These are phyloP conservation scores for Cladosporium sp. DNA, from an alignment of 2,329 filamentous ascomycete species.

Conservation along the genomic window DNA sequence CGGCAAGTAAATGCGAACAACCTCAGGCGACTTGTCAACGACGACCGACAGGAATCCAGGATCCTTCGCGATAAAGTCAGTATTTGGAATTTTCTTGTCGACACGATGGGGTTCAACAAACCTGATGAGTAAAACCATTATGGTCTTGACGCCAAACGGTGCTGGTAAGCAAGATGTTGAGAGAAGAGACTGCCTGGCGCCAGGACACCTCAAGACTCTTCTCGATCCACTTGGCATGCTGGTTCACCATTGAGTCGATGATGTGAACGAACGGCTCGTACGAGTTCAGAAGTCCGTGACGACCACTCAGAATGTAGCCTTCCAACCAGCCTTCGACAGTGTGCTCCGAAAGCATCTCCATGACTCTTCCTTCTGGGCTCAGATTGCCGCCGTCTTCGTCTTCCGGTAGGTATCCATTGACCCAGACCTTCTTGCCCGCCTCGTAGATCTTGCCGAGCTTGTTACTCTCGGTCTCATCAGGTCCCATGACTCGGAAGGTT, in stretches of 20 bases:
- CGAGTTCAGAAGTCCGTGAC: constrained; percentile 75
- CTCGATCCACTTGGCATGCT: constrained; percentile 84
- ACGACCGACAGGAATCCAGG: constrained; percentile 78
- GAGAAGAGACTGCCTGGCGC: constrained; percentile 70
- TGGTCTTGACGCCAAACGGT: constrained; percentile 71
- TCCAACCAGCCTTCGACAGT: constrained; percentile 79
- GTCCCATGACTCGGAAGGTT: constrained; percentile 75
- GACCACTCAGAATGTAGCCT: constrained; percentile 72
- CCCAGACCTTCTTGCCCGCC: constrained; percentile 76
- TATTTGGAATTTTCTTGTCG: background rate
- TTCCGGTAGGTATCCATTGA: constrained; percentile 76
- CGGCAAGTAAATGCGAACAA: constrained; percentile 78
- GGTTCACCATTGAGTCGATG: constrained; percentile 83
- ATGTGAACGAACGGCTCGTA: constrained; percentile 83
- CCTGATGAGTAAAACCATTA: constrained; percentile 70
- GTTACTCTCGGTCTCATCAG: constrained; percentile 80
- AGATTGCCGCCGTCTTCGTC: constrained; percentile 74
- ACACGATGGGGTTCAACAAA: background rate
- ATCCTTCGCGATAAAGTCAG: constrained; percentile 71
- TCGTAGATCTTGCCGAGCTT: constrained; percentile 72
- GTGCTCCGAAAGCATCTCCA: constrained; percentile 84
- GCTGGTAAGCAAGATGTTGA: constrained; percentile 77
- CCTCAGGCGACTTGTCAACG: constrained; percentile 76
- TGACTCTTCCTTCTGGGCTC: constrained; percentile 66
- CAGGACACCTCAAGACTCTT: constrained; percentile 79